These are phyloP conservation scores for Pterocarpus macrocarpus DNA, from an alignment of 306 rosid genomes.

Conservation along the genomic window DNA sequence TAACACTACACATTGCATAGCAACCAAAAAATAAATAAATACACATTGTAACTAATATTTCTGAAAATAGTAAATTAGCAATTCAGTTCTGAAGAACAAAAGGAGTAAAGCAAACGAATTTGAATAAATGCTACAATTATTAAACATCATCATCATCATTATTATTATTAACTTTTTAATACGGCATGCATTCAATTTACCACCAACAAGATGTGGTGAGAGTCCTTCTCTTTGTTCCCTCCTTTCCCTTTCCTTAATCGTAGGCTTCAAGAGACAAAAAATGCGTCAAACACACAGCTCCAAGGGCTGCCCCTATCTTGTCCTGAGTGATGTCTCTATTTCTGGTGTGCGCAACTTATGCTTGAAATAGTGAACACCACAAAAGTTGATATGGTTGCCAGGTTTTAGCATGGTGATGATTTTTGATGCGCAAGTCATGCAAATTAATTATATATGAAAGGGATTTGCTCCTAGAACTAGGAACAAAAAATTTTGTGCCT, in stretches of 20 bases:
- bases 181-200: background rate
- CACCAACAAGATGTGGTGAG: background rate
- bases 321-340: background rate
- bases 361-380: constrained; percentile 15
- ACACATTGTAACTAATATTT: no score
- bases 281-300: background rate
- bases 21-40: no score
- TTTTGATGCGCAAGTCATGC: constrained; percentile 35
- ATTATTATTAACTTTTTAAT: background rate
- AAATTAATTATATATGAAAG: constrained; percentile 2
- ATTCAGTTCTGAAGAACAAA: no score
- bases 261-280: background rate
- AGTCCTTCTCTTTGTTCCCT: background rate
- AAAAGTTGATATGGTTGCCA: background rate
- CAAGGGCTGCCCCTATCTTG: background rate
- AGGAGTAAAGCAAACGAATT: no score
- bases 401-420: background rate
- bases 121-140: no score
- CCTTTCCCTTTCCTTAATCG: background rate
- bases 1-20: no score
- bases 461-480: constrained; percentile 16
- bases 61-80: no score
- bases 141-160: background rate
- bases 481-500: background rate
- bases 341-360: background rate